Conservation (phyloP, 768 basidiomycete species). For the Rhodocollybia butyracea region DNA sequence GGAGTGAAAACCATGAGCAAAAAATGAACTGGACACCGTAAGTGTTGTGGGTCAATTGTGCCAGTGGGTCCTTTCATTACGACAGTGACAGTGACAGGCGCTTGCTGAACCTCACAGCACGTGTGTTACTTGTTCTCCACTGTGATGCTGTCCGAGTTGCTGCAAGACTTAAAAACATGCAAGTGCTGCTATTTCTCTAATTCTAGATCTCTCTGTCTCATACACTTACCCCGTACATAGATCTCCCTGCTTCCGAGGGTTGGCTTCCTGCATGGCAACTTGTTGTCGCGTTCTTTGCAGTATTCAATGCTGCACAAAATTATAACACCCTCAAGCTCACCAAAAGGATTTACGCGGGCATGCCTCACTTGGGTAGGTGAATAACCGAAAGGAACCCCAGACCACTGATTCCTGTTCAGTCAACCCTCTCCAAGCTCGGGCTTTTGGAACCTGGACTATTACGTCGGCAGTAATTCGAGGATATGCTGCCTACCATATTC, state of each 20-base stretch:
- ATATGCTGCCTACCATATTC: conserved; percentile 89
- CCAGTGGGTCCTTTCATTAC: too few relatives aligned
- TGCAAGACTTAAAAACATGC: too few relatives aligned
- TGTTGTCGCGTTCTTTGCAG: conserved; percentile 67
- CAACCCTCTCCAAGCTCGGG: conserved; percentile 80
- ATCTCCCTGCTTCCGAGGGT: conserved; percentile 64
- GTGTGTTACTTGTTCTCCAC: too few relatives aligned
- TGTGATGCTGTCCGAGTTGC: too few relatives aligned
- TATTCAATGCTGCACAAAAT: conserved; percentile 88
- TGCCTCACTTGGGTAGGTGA: conserved; percentile 20
- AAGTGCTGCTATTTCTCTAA: too few relatives aligned
- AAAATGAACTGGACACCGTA: too few relatives aligned
- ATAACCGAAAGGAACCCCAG: background rate
- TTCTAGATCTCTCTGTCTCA: too few relatives aligned
- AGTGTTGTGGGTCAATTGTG: too few relatives aligned
- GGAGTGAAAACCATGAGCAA: too few relatives aligned
- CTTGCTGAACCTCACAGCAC: too few relatives aligned
- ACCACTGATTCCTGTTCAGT: conserved; percentile 45
- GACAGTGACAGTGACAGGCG: too few relatives aligned
- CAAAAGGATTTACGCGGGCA: conserved; percentile 64
- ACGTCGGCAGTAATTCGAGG: conserved; percentile 78
- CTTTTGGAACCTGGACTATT: conserved; percentile 91
- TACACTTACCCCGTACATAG: too few relatives aligned
- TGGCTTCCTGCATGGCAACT: conserved; percentile 88
- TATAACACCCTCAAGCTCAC: conserved; percentile 76